phyloP scores from a whole-genome alignment of 345 rosid genomes.

The Eucalyptus erythrocorys region DNA sequence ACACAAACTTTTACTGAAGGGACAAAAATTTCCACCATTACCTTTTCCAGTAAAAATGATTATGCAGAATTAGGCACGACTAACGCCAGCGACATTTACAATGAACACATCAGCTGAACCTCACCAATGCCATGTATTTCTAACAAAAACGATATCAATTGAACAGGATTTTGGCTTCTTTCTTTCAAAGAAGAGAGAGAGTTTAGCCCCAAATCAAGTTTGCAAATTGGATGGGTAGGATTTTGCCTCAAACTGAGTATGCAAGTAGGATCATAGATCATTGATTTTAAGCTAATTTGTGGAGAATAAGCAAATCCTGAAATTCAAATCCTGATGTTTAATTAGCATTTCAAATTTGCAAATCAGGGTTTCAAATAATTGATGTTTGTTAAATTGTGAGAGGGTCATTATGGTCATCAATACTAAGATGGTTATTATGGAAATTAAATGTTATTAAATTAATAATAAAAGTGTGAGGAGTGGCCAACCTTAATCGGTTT shows the following conservation, averaged over 20 bases:
- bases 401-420: neutral
- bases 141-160: neutral
- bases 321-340: neutral
- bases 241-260: neutral
- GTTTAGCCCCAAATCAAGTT: neutral
- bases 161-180: neutral
- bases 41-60: neutral
- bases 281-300: neutral
- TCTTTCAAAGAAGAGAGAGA: neutral
- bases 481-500: neutral
- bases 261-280: neutral
- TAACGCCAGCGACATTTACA: neutral
- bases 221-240: neutral
- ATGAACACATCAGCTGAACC: neutral
- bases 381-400: neutral
- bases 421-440: neutral
- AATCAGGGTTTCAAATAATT: neutral
- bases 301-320: neutral
- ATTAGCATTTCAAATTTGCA: neutral
- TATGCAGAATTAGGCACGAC: neutral
- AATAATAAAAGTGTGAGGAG: neutral
- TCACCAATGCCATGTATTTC: neutral
- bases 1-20: neutral
- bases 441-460: neutral
- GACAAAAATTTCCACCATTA: neutral